Evolutionary conservation across 2,329 filamentous ascomycete species (phyloP), one percentile per base, ranked within the genome.

Genomic region (Macrophomina tecta): DNA sequence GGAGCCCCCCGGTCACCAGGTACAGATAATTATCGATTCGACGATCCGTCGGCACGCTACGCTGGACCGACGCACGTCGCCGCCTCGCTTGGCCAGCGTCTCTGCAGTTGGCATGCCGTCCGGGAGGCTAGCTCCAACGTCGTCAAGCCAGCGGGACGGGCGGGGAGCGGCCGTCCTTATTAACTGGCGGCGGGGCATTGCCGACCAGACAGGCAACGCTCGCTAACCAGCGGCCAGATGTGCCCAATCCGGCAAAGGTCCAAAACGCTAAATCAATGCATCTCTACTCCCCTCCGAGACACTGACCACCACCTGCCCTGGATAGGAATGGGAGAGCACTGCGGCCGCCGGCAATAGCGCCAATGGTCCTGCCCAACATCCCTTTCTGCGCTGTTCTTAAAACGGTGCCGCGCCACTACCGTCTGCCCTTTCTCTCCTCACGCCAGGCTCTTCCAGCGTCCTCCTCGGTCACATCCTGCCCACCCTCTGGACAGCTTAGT

Each of bases 11-110:
- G 23, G 23, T 23, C 23, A 23, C 23, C 23, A 23, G 23, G 9
- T 18, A n/a, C 34, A 18, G 34, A 7, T n/a, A 45, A 58, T 45
- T 58, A 58, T 58, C 55, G 55, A 58, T 18, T 45, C 55, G 56
- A 46, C 56, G 56, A 61, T 61, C 56, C 56, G 40, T 48, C 56
- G 56, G 56, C 56, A 42, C 56, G 28, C 28, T 42, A 48, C 42
- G n/a, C 56, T 32, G 56, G 5, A 30, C 40, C 28, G 8, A 40
- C 28, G 40, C 40, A 8, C 14, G 6, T 9, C 36, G 11, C 12
- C 11, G 14, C n/a, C 3, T 42, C 53, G 53, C 53, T 58, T 58
- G 12, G 36, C 36, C 5, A 14, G 16, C 7, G 40, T 18, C 56
- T 23, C 5, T 11, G 12, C 11, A 32, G 23, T 18, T 9, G 38